phyloP scores from a whole-genome alignment of 2,329 filamentous ascomycete species.

The Claviceps maximensis region DNA sequence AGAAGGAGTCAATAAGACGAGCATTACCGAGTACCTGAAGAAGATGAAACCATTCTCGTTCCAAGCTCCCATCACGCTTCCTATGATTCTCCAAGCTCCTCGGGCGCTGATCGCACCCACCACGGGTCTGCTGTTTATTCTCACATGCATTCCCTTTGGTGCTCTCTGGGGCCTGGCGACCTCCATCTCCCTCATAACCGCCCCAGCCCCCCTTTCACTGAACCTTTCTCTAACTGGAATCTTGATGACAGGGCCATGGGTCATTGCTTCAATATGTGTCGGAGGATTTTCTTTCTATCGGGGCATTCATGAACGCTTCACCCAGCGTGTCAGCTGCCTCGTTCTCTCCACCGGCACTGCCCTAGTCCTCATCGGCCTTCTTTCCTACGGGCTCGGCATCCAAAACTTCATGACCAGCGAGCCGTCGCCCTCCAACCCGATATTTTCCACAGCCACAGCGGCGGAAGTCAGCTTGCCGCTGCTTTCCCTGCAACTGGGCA shows the following conservation, averaged over 20 bases:
- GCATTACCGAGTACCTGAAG: slow-evolving; percentile 23
- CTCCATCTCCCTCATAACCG: slow-evolving; percentile 34
- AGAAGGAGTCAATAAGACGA: slow-evolving; percentile 19
- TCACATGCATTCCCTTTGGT: slow-evolving; percentile 31
- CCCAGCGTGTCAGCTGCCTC: slow-evolving; percentile 18
- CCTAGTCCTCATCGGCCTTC: slow-evolving; percentile 27
- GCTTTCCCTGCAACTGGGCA: slow-evolving; percentile 31
- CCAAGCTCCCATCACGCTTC: slow-evolving; percentile 15
- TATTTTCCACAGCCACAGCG: slow-evolving; percentile 16
- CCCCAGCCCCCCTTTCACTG: slow-evolving; percentile 29
- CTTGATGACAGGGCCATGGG: slow-evolving; percentile 31
- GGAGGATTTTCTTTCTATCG: slow-evolving; percentile 20
- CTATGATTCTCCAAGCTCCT: slow-evolving; percentile 29
- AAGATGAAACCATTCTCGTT: slow-evolving; percentile 28
- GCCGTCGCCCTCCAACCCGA: slow-evolving; percentile 9
- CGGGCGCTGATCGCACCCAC: slow-evolving; percentile 37
- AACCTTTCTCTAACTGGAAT: slow-evolving; percentile 26
- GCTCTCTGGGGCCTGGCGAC: slow-evolving; percentile 33
- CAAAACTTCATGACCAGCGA: slow-evolving; percentile 19
- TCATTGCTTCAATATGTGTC: slow-evolving; percentile 24
- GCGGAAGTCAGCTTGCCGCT: slow-evolving; percentile 23
- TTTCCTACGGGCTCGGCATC: slow-evolving; percentile 29
- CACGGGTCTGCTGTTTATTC: slow-evolving; percentile 30
- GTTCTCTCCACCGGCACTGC: slow-evolving; percentile 24
- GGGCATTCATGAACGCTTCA: slow-evolving; percentile 19